phyloP scores from a whole-genome alignment of 1,139 yeast genomes.

The Ogataea hybrid region DNA sequence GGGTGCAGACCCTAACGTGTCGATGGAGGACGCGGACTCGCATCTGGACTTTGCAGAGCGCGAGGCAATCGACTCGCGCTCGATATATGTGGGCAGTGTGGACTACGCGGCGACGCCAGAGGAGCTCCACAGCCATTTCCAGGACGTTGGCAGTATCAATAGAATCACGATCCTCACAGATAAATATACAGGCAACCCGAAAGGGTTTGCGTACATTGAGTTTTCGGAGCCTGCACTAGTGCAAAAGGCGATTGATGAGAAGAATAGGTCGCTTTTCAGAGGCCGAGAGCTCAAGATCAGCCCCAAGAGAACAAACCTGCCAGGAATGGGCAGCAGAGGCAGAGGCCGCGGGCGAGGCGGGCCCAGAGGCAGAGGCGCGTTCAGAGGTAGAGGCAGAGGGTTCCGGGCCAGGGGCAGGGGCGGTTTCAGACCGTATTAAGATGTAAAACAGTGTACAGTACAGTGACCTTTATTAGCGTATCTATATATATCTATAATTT shows the following conservation, averaged over 20 bases:
- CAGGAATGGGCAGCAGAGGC: slow-evolving; percentile 48
- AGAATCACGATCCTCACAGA: slow-evolving; percentile 60
- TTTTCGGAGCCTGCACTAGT: slow-evolving; percentile 48
- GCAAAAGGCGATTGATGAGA: slow-evolving; percentile 46
- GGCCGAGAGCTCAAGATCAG: slow-evolving; percentile 58
- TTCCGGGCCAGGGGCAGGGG: slow-evolving; percentile 33
- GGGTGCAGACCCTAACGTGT: slow-evolving; percentile 4
- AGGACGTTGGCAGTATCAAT: slow-evolving; percentile 50
- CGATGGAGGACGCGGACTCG: slow-evolving; percentile 8
- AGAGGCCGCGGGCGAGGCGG: slow-evolving; percentile 37
- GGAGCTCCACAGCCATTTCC: slow-evolving; percentile 55
- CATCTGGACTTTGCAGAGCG: slow-evolving; percentile 40
- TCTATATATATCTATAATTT: slow-evolving; percentile 18
- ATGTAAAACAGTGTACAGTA: slow-evolving; percentile 5
- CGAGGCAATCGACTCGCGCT: slow-evolving; percentile 55
- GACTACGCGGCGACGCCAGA: slow-evolving; percentile 58
- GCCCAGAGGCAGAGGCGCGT: slow-evolving; percentile 28
- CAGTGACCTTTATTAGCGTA: background rate
- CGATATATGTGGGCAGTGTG: slow-evolving; percentile 61
- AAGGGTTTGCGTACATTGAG: slow-evolving; percentile 72
- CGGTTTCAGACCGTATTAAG: slow-evolving; percentile 38
- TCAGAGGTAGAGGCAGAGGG: slow-evolving; percentile 39
- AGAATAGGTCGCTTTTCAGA: slow-evolving; percentile 50
- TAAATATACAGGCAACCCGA: slow-evolving; percentile 59
- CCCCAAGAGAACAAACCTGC: slow-evolving; percentile 68